phyloP scores from a whole-genome alignment of 306 rosid species.

The Acmispon strigosus region DNA sequence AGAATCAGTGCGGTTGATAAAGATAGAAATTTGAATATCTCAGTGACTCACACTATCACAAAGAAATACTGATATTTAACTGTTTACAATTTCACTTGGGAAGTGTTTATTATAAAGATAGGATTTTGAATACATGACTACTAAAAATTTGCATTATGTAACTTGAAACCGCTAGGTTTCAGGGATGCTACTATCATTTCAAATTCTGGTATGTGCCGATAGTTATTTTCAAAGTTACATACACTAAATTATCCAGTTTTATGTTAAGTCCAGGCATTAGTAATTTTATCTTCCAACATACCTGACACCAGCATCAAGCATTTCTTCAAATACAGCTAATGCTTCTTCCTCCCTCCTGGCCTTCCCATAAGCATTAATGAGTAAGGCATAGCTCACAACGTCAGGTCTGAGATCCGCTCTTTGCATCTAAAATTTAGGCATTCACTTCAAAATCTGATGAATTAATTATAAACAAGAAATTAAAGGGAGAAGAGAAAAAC shows the following conservation, averaged over 20 bases:
- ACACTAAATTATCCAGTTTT: background rate
- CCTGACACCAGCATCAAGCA: conserved; percentile 98
- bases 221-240: background rate
- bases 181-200: background rate
- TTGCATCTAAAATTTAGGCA: conserved; percentile 75
- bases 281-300: conserved; percentile 21
- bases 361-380: conserved; percentile 86
- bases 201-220: background rate
- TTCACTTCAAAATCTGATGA: conserved; percentile 44
- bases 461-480: conserved; percentile 32
- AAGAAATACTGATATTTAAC: background rate
- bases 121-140: background rate
- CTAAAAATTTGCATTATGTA: background rate
- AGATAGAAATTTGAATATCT: background rate
- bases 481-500: conserved; percentile 12
- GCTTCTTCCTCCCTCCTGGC: conserved; percentile 98
- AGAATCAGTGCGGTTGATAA: background rate
- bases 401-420: conserved; percentile 88
- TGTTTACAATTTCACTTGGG: background rate
- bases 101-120: background rate
- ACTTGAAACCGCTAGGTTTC: background rate
- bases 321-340: conserved; percentile 93
- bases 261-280: background rate
- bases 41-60: background rate
- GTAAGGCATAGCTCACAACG: conserved; percentile 88